Base-by-base conservation (phyloP, 257 asterid species). In the Eustoma russellianum region DNA sequence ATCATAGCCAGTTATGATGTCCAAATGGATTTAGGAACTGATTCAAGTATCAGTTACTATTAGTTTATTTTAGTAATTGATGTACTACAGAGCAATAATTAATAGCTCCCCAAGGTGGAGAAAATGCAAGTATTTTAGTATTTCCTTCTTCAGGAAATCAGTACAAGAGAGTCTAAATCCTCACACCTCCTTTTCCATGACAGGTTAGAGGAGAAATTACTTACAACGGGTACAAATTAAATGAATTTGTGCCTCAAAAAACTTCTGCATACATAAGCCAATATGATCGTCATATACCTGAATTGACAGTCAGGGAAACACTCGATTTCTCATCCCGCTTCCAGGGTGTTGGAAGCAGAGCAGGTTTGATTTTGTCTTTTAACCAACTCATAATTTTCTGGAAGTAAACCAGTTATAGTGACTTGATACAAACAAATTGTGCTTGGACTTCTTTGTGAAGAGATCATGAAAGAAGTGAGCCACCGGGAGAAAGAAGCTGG, bases 211-310 rank as follows among this genome's bases (percentile, higher is more conserved):
- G 93, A 46, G 89, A 77, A 48, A 78, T 83, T 57, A 48, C 78
- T 5, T 80, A 75, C 72, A 83, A 83, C 7, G 86, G 89, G 14
- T 80, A 75, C 66, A 75, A 70, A 56, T 74, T 83, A 33, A 65
- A 65, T 40, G 93, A 83, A 56, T 77, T 80, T 70, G 86, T 77
- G 58, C 80, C 86, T 1, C 89, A 83, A 68, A 83, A 83, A 63
- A 80, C 89, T 6, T 71, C 94, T 61, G 94, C 80, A 16, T 83
- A 80, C 55, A 72, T 80, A 33, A 78, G 86, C 64, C 94, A 83
- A 74, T 50, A 78, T 49, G 89, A 80, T 57, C 72, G 73, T 33
- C 94, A 83, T 63, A 74, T 68, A 52, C 89, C 94, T 17, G 94
- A 83, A 67, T 73, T 83, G 88, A 83, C 88, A 16, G 88, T 80